A percentile compares a stretch with the other conserved stretches of the same genome.
These are phyloP conservation scores for Fusarium oligoseptatum DNA, from an alignment of 2,329 filamentous ascomycete genomes.

Conservation along the genomic window DNA sequence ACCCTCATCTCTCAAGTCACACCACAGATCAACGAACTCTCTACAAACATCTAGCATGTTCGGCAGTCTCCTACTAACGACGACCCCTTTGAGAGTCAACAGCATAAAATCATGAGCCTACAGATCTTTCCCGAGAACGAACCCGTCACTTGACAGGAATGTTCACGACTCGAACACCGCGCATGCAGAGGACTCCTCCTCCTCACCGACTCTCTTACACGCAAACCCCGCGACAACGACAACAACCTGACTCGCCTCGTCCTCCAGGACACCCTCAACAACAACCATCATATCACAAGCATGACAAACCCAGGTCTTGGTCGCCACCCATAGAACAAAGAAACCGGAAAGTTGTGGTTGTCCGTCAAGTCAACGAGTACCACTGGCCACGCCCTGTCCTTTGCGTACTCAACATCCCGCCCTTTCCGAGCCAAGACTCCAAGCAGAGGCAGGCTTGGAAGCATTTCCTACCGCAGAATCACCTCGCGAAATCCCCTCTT, in stretches of 20 bases:
- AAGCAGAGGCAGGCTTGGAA: background rate
- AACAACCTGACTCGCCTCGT: background rate
- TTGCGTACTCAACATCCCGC: background rate
- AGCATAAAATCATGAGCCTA: background rate
- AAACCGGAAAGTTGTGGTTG: background rate
- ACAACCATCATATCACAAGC: background rate
- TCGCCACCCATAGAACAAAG: background rate
- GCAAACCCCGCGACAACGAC: background rate
- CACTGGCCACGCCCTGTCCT: background rate
- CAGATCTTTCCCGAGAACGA: background rate
- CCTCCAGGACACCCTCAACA: background rate
- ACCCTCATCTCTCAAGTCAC: background rate
- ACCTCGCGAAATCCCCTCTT: background rate
- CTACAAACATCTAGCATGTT: background rate
- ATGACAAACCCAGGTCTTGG: background rate
- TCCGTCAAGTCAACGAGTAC: background rate
- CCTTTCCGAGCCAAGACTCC: constrained; percentile 17
- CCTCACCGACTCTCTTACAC: background rate
- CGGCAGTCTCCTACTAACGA: background rate
- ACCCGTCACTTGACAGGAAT: background rate
- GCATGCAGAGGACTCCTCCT: background rate
- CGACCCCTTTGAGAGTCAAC: background rate
- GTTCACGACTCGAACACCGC: background rate
- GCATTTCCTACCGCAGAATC: background rate
- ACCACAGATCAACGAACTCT: background rate